phyloP scores from a whole-genome alignment of 805 yeast genomes.

The Diddensiella caesifluorescens region DNA sequence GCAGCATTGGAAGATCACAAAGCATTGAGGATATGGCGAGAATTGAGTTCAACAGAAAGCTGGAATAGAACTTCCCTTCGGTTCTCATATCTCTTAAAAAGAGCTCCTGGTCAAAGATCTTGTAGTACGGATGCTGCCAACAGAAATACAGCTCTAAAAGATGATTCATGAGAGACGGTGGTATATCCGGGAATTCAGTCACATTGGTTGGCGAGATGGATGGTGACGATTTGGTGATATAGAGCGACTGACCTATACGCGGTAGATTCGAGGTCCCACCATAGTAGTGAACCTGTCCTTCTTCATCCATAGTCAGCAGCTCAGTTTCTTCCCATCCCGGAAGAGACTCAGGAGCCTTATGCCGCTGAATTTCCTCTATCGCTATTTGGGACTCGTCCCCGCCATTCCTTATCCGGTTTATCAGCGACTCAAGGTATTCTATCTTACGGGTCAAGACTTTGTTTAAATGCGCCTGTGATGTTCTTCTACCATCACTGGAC shows the following conservation, averaged over 20 bases:
- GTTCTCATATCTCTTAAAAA: conserved; percentile 17
- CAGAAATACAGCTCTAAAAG: conserved; percentile 20
- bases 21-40: conserved; percentile 19
- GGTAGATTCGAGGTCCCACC: conserved; percentile 22
- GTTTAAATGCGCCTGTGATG: conserved; percentile 14
- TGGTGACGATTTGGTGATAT: conserved; percentile 3
- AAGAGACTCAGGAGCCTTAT: conserved; percentile 4
- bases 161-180: conserved; percentile 12
- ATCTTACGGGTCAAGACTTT: conserved; percentile 10
- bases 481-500: conserved; percentile 15
- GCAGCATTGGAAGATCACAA: conserved; percentile 14
- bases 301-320: conserved; percentile 15
- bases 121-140: conserved; percentile 21
- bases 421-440: conserved; percentile 10
- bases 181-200: conserved; percentile 11
- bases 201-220: not conserved
- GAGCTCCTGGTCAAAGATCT: conserved; percentile 17
- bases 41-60: conserved; percentile 17
- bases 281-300: conserved; percentile 19
- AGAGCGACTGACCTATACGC: conserved; percentile 4
- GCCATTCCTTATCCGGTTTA: conserved; percentile 13
- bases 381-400: conserved; percentile 15
- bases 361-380: conserved; percentile 12
- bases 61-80: conserved; percentile 19
- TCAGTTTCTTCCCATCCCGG: conserved; percentile 13